A percentile compares a stretch with the other conserved stretches of the same genome.
phyloP scores from a whole-genome alignment of 345 rosid species.

The Salix dunnii region DNA sequence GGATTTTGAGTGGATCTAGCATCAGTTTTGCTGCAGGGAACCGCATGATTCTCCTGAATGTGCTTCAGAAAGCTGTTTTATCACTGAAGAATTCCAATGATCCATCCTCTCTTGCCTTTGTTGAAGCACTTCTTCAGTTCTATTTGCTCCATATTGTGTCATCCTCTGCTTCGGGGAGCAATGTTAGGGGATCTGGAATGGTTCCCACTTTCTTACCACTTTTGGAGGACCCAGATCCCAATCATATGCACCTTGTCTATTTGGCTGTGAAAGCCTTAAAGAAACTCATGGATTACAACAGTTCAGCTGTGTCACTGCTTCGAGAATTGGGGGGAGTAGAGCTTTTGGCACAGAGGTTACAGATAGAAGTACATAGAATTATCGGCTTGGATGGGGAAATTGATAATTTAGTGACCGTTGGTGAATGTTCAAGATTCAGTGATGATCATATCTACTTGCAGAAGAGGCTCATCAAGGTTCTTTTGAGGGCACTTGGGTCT shows the following conservation, averaged over 20 bases:
- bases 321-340: conserved; percentile 91
- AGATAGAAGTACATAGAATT: conserved; percentile 73
- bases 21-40: conserved; percentile 88
- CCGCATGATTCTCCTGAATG: conserved; percentile 85
- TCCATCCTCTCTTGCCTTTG: conserved; percentile 82
- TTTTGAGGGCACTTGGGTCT: conserved; percentile 91
- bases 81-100: conserved; percentile 77
- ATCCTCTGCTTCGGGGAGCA: conserved; percentile 88
- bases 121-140: conserved; percentile 92
- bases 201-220: conserved; percentile 91
- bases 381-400: conserved; percentile 48
- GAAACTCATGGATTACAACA: conserved; percentile 93
- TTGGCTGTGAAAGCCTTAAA: conserved; percentile 88
- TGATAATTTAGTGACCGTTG: conserved; percentile 51
- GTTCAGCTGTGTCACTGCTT: conserved; percentile 81
- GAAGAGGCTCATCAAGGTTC: conserved; percentile 91
- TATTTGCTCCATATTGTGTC: conserved; percentile 94
- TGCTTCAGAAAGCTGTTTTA: conserved; percentile 88
- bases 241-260: conserved; percentile 83
- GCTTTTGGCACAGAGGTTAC: conserved; percentile 84
- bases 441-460: conserved; percentile 60
- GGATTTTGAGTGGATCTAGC: conserved; percentile 87
- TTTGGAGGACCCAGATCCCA: conserved; percentile 77
- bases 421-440: conserved; percentile 55
- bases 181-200: conserved; percentile 93